Conservation (phyloP, 1,139 yeast species). For the Nakaseomyces sp. region DNA sequence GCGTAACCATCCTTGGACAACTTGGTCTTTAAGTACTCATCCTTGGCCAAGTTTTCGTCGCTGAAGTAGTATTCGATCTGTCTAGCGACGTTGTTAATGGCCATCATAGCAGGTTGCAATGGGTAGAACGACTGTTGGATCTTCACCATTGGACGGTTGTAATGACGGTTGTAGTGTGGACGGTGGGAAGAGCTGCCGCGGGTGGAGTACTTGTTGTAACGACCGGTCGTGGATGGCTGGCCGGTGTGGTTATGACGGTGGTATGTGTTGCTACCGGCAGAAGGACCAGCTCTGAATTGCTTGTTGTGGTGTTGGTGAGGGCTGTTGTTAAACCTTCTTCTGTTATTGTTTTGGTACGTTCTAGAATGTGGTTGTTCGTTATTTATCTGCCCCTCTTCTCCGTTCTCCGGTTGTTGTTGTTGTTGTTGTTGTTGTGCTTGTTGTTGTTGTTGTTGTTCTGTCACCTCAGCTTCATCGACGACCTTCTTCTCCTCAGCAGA, state of each 20-base stretch:
- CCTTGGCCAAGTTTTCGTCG: slow-evolving; percentile 56
- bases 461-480: no score
- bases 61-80: slow-evolving; percentile 89
- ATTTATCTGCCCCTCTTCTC: no score
- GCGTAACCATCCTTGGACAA: slow-evolving; percentile 29
- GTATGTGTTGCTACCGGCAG: neutral
- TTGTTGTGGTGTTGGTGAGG: slow-evolving; percentile 2
- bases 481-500: neutral
- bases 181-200: slow-evolving; percentile 4
- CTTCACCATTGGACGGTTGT: slow-evolving; percentile 15
- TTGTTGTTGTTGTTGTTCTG: neutral
- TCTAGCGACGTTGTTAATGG: slow-evolving; percentile 36
- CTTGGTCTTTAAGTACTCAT: slow-evolving; percentile 26
- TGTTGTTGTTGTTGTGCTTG: neutral
- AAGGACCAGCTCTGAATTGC: slow-evolving; percentile 1
- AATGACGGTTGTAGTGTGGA: slow-evolving; percentile 9
- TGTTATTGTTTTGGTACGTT: neutral
- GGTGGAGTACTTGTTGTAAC: slow-evolving; percentile 4
- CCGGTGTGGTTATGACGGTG: slow-evolving; percentile 8
- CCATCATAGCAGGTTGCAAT: slow-evolving; percentile 23
- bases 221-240: slow-evolving; percentile 2
- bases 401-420: no score
- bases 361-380: neutral
- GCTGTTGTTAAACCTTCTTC: slow-evolving; percentile 5
- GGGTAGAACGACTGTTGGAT: slow-evolving; percentile 13